Conservation (phyloP, 2,329 filamentous ascomycete species). For the Xylaria sp. region DNA sequence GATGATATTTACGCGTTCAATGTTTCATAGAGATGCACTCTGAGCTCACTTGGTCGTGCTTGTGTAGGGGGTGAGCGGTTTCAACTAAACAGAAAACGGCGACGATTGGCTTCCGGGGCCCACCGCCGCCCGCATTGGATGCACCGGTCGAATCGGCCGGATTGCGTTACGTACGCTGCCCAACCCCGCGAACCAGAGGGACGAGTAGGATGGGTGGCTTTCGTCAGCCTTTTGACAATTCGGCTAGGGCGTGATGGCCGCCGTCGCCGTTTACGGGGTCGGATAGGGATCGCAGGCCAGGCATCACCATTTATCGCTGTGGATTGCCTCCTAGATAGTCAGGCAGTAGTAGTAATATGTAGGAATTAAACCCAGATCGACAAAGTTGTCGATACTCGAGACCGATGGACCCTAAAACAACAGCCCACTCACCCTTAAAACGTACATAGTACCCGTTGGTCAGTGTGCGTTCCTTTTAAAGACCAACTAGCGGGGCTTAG, state of each 20-base stretch:
- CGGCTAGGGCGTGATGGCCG: slow-evolving; percentile 2
- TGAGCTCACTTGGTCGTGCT: slow-evolving; percentile 13
- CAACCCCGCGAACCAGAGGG: slow-evolving; percentile 16
- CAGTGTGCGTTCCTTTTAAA: no score
- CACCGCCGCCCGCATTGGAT: not conserved
- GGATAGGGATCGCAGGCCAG: no score
- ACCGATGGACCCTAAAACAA: slow-evolving; percentile 16
- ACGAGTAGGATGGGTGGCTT: slow-evolving; percentile 4
- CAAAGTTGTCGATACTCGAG: slow-evolving; percentile 23
- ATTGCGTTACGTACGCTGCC: not conserved
- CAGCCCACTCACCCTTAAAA: slow-evolving; percentile 22
- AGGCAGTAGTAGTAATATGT: not conserved
- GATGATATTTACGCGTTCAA: slow-evolving; percentile 22
- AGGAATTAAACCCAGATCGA: slow-evolving; percentile 14
- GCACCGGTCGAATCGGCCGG: not conserved
- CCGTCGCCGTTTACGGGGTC: not conserved
- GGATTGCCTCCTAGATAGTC: no score
- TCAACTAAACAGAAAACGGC: slow-evolving; percentile 4
- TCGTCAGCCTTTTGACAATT: slow-evolving; percentile 12
- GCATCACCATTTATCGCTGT: no score
- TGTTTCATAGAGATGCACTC: slow-evolving; percentile 28
- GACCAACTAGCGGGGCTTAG: no score
- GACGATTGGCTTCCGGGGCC: not conserved
- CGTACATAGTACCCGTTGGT: slow-evolving; percentile 20
- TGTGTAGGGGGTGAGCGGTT: slow-evolving; percentile 16